Percentiles rank a stretch among this genome's conserved stretches.
Conservation (phyloP, 805 yeast genomes). For the Saturnispora bothae region DNA sequence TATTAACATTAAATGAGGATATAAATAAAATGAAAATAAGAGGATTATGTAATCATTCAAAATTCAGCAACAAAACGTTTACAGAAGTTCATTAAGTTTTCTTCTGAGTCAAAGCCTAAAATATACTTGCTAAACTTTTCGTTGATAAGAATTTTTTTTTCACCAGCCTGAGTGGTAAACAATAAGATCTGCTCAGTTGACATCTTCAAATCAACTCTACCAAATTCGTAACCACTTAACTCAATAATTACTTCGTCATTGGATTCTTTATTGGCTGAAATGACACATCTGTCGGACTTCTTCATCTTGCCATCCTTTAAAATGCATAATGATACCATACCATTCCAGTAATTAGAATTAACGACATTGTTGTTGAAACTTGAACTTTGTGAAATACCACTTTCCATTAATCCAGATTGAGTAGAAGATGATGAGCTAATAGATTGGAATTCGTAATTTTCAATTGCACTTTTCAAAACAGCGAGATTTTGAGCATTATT, state of each 20-base stretch:
- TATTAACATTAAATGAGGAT: no score
- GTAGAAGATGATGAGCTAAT: neutral
- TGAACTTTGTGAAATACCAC: conserved; percentile 4
- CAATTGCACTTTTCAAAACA: conserved; percentile 4
- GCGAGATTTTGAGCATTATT: conserved; percentile 1
- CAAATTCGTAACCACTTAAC: conserved; percentile 14
- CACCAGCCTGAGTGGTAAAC: neutral
- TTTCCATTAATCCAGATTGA: conserved; percentile 1
- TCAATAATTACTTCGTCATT: conserved; percentile 2
- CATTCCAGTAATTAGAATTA: conserved; percentile 4
- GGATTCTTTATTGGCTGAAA: conserved; percentile 4
- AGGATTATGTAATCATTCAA: no score
- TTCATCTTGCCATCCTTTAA: conserved; percentile 5
- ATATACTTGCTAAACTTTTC: conserved; percentile 7
- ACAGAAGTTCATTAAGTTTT: no score
- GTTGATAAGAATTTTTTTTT: conserved; percentile 2
- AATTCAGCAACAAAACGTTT: no score
- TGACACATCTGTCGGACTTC: conserved; percentile 12
- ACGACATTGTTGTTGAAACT: neutral
- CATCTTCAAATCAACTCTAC: conserved; percentile 9
- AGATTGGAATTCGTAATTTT: conserved; percentile 1
- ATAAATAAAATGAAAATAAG: no score
- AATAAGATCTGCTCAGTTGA: neutral
- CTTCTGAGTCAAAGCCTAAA: conserved; percentile 9
- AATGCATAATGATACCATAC: conserved; percentile 5